These are phyloP conservation scores for Dactylellina haptotyla DNA, from an alignment of 2,329 filamentous ascomycete species.

Conservation along the genomic window DNA sequence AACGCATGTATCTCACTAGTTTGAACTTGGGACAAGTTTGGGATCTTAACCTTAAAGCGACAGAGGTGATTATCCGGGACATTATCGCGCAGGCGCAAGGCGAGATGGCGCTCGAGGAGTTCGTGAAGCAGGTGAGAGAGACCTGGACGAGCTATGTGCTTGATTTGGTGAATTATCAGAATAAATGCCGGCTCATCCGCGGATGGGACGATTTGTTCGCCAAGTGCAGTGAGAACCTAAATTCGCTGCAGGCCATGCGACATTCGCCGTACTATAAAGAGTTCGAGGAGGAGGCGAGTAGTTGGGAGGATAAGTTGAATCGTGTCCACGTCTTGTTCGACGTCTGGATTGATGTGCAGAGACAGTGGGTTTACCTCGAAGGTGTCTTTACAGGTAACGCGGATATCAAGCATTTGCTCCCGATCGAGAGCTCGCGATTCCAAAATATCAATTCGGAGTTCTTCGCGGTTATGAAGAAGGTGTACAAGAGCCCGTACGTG, in stretches of 20 bases:
- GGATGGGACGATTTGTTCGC: conserved; percentile 98
- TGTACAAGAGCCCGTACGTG: conserved; percentile 94
- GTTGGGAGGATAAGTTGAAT: conserved; percentile 98
- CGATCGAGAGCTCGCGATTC: conserved; percentile 95
- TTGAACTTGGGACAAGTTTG: conserved; percentile 99
- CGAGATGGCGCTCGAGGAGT: conserved; percentile 98
- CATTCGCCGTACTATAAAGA: conserved; percentile 99
- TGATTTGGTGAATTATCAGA: conserved; percentile 96
- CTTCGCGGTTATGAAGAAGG: conserved; percentile 99
- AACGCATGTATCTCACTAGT: conserved; percentile 90
- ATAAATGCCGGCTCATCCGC: conserved; percentile 94
- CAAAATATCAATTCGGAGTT: conserved; percentile 99
- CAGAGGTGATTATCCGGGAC: conserved; percentile 86
- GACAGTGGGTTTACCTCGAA: conserved; percentile 99
- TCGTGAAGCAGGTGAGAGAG: conserved; percentile 89
- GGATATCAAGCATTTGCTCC: conserved; percentile 97
- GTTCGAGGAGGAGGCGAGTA: conserved; percentile 95
- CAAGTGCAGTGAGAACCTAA: conserved; percentile 97
- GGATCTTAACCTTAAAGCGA: conserved; percentile 91
- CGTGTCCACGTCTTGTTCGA: conserved; percentile 97
- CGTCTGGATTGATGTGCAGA: conserved; percentile 99
- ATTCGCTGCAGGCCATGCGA: conserved; percentile 97
- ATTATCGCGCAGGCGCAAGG: conserved; percentile 96
- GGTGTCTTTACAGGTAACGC: conserved; percentile 98
- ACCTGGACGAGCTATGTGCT: conserved; percentile 95